phyloP scores from a whole-genome alignment of 1,284 basidiomycete species.

The Kwoniella shivajii region DNA sequence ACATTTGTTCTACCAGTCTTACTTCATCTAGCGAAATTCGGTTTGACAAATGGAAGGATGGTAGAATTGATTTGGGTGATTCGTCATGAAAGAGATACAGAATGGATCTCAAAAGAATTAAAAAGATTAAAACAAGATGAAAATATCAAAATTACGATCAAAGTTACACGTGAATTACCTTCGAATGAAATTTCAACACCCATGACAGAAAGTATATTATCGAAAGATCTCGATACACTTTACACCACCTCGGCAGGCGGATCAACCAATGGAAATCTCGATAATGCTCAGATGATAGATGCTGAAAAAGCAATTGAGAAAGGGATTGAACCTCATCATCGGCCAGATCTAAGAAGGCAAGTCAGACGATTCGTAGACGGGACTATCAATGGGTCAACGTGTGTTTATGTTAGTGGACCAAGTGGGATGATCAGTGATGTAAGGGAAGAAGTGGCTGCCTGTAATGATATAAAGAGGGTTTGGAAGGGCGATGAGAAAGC shows the following conservation, averaged over 20 bases:
- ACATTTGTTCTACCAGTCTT: constrained; percentile 38
- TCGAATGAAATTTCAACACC: not conserved
- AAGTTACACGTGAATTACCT: constrained; percentile 15
- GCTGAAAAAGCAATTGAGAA: constrained; percentile 9
- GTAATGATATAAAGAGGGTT: constrained; percentile 20
- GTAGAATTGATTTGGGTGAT: constrained; percentile 36
- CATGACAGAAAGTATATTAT: not conserved
- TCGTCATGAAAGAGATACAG: constrained; percentile 23
- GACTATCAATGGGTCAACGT: constrained; percentile 12
- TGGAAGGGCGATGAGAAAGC: constrained; percentile 27
- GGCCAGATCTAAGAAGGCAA: constrained; percentile 19
- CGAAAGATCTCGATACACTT: not conserved
- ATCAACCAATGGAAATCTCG: not conserved
- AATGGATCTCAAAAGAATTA: constrained; percentile 34
- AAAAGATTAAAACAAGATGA: constrained; percentile 15
- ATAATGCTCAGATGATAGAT: not conserved
- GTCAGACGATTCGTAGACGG: constrained; percentile 18
- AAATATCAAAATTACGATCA: constrained; percentile 21
- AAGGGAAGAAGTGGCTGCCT: constrained; percentile 26
- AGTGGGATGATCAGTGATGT: constrained; percentile 28
- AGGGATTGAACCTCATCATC: constrained; percentile 8
- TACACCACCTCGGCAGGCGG: no score
- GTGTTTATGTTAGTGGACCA: constrained; percentile 36
- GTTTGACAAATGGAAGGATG: constrained; percentile 6
- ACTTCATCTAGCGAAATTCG: constrained; percentile 21